Base-by-base conservation (phyloP, 2,329 filamentous ascomycete genomes). In the Aspergillus fructus region DNA sequence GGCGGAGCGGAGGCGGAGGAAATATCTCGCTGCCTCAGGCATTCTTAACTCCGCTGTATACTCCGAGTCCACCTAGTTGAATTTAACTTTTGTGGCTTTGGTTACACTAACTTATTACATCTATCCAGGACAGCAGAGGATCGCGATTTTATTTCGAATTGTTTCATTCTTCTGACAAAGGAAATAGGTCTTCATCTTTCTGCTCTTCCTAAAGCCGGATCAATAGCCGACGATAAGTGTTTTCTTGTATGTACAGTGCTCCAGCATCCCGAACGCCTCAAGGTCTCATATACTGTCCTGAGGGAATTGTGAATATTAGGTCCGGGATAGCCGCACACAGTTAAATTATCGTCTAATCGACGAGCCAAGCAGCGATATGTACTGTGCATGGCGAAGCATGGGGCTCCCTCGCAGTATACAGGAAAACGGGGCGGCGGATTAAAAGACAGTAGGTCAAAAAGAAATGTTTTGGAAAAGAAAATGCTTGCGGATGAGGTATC, bases 211-310 rank as follows among this genome's bases (percentile, higher is more conserved):
- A 59, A 62, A 56, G 62, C 63, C 61, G 53, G 59, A 55, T 55
- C 50, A 60, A 53, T 59, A 59, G 59, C 60, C 59, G 62, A 62
- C 61, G 53, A 45, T 53, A 59, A 59, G 61, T 59, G 53, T 50
- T 63, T 48, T 58, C 58, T 61, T 61, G 39, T 71, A 72, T 72
- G 70, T 72, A 72, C 70, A 72, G 66, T 67, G 69, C 66, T 66
- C 56, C 55, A 62, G 41, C 53, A 45, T 42, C 46, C 57, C 51
- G 40, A 41, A 34, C 37, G 45, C 37, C 56, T 27, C 30, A 43
- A 45, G 45, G 43, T 37, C 23, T 33, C 33, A 47, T 23, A 40
- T 30, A 56, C 23, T 23, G n/a, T 45, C 56, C 54, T 47, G 56
- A n/a, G 42, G 56, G 56, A 19, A 37, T 13, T 7, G 42, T 41